phyloP scores from a whole-genome alignment of 805 yeast species.

The Zygoascus biomembranicola region DNA sequence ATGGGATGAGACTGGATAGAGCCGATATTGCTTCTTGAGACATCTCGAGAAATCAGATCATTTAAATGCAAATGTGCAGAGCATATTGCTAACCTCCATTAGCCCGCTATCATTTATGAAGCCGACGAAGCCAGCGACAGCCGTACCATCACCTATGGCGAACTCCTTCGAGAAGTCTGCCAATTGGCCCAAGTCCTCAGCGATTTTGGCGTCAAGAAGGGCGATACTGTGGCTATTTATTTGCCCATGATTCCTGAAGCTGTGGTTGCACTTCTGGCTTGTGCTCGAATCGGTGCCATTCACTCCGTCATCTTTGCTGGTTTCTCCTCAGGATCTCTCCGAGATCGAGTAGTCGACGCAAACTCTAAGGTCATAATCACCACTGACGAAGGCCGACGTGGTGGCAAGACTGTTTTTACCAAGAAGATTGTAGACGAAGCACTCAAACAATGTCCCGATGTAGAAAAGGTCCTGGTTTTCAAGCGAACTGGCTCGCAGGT shows the following conservation, averaged over 20 bases:
- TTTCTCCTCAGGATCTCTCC: slow-evolving; percentile 84
- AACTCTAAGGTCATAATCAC: slow-evolving; percentile 81
- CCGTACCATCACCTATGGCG: slow-evolving; percentile 71
- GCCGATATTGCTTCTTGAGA: too few relatives aligned
- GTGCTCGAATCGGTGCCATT: slow-evolving; percentile 88
- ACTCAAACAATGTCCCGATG: slow-evolving; percentile 57
- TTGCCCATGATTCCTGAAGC: slow-evolving; percentile 98
- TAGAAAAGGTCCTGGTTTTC: slow-evolving; percentile 77
- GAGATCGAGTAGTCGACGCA: slow-evolving; percentile 86
- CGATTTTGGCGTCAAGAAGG: slow-evolving; percentile 82
- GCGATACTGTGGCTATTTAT: slow-evolving; percentile 94
- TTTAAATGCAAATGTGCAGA: not conserved
- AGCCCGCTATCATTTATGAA: slow-evolving; percentile 59
- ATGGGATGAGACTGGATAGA: too few relatives aligned
- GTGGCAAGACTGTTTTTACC: slow-evolving; percentile 87
- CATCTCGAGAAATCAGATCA: too few relatives aligned
- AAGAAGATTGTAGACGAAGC: slow-evolving; percentile 96
- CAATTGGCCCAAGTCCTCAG: slow-evolving; percentile 78
- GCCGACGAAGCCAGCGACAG: slow-evolving; percentile 84
- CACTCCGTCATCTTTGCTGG: slow-evolving; percentile 98
- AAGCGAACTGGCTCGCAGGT: slow-evolving; percentile 77
- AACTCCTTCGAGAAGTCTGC: slow-evolving; percentile 75
- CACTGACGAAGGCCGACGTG: slow-evolving; percentile 92
- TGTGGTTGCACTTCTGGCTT: slow-evolving; percentile 85
- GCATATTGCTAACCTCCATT: not conserved